Base-by-base conservation (phyloP, 2,329 filamentous ascomycete genomes). In the Fusarium torulosum region DNA sequence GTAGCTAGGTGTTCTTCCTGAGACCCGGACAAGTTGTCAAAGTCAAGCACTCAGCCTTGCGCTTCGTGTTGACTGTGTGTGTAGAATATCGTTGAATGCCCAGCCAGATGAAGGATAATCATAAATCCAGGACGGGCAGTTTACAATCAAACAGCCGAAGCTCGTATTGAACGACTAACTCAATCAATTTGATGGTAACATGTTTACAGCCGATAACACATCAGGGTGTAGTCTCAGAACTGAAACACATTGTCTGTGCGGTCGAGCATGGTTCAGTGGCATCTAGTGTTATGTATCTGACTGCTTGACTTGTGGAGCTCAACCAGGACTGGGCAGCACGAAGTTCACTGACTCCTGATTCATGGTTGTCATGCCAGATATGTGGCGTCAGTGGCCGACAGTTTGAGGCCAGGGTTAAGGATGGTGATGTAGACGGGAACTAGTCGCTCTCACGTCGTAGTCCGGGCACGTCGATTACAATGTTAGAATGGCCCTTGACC, bases 301-400 rank as follows among this genome's bases (percentile, higher is more conserved):
- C 52, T 72, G 59, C 59, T 71, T 66, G 70, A 69, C 61, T 72
- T 63, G 67, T 73, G 60, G 71, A 71, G 65, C 62, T 63, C 63
- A 62, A 46, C 40, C 55, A 64, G 25, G 56, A 60, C 49, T 60
- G 66, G 53, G 35, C 53, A 53, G 61, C 55, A 40, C 63, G 47
- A 54, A 56, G 53, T 50, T 60, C 35, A 55, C 64, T 57, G 58
- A 65, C 50, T 70, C 65, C 59, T 69, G 68, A 63, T 70, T 69
- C 71, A 72, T 55, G 66, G 71, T 61, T 65, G 70, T 73, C 68
- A 67, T 69, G 67, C 61, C 62, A 68, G 71, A 72, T 72, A 67
- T 73, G 71, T 73, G 71, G 71, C 71, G 71, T 70, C 71, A 73
- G 62, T 59, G 69, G 45, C 64, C 71, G 67, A 73, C 73, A 59